A percentile compares a stretch with the other conserved stretches of the same genome.
Evolutionary conservation across 352 stramenopile genomes (phyloP).

Genomic region (Phytophthora nicotianae): DNA sequence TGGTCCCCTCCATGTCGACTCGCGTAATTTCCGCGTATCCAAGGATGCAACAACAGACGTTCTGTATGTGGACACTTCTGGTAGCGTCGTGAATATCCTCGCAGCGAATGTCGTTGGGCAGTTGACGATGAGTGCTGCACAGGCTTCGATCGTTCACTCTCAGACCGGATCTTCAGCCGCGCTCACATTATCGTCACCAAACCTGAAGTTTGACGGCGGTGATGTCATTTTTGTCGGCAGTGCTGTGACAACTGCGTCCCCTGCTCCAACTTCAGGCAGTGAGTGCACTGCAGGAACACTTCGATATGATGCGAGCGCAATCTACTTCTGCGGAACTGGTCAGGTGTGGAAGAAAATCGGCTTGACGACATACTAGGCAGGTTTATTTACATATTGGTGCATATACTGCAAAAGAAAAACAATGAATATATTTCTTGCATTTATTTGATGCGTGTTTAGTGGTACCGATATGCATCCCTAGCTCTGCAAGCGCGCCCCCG

Average conservation of each 20-base stretch:
- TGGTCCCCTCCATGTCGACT: slow-evolving; percentile 52
- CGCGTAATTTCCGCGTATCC: slow-evolving; percentile 48
- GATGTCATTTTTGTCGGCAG: slow-evolving; percentile 35
- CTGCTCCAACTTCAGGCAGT: slow-evolving; percentile 12
- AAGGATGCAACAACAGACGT: slow-evolving; percentile 29
- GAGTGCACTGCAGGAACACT: slow-evolving; percentile 39
- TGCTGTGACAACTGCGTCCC: slow-evolving; percentile 16
- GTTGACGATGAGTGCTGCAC: slow-evolving; percentile 30
- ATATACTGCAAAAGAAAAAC: slow-evolving; percentile 1
- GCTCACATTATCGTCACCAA: slow-evolving; percentile 48
- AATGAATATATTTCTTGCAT: slow-evolving; percentile 14
- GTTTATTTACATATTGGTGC: slow-evolving; percentile 7
- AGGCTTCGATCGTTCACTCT: slow-evolving; percentile 41
- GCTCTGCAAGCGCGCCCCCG: too few species aligned
- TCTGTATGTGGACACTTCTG: slow-evolving; percentile 38
- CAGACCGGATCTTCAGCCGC: slow-evolving; percentile 22
- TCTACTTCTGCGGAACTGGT: slow-evolving; percentile 45
- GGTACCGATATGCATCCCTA: too few species aligned
- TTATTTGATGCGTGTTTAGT: too few species aligned
- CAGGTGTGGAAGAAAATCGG: slow-evolving; percentile 26
- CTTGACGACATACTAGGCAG: slow-evolving; percentile 11
- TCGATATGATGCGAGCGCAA: slow-evolving; percentile 30
- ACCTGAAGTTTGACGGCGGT: slow-evolving; percentile 39
- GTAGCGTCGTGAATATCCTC: slow-evolving; percentile 31
- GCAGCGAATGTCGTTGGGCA: slow-evolving; percentile 31